These are phyloP conservation scores for Fragilaria crotonensis DNA, from an alignment of 108 stramenopile species.

Conservation along the genomic window DNA sequence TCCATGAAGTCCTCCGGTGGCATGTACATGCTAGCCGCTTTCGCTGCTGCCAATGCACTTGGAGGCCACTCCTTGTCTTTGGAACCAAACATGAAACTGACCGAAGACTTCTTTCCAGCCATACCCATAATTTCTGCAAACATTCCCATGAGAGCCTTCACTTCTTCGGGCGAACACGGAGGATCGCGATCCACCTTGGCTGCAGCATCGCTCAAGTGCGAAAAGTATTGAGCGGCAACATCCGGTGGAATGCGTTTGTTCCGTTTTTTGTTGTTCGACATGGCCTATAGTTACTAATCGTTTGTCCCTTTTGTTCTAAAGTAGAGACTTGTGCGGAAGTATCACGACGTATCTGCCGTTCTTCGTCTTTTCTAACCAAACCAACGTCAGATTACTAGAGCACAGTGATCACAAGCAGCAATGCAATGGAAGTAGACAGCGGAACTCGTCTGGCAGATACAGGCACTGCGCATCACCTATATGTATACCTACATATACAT, in stretches of 20 bases:
- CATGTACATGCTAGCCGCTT: neutral
- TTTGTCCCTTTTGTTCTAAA: no score
- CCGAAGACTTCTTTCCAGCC: neutral
- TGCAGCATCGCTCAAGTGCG: neutral
- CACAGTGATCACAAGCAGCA: no score
- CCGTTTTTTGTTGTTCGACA: neutral
- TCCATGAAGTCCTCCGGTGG: neutral
- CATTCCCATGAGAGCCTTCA: slow-evolving; percentile 59
- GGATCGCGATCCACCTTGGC: neutral
- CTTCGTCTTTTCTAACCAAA: no score
- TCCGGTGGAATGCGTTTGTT: neutral
- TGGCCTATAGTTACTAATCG: no score
- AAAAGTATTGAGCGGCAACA: neutral
- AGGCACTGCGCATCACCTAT: no score
- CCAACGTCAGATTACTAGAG: no score
- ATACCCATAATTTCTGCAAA: slow-evolving; percentile 59
- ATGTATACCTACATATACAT: no score
- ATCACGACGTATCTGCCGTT: no score
- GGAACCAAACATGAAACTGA: neutral
- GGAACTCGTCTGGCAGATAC: no score
- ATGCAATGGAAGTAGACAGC: no score
- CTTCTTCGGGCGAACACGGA: slow-evolving; percentile 22
- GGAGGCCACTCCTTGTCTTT: neutral
- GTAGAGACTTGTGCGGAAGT: no score
- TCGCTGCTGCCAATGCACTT: neutral